Conservation (phyloP, 139 green algal species). For the Volvox reticuliferus region DNA sequence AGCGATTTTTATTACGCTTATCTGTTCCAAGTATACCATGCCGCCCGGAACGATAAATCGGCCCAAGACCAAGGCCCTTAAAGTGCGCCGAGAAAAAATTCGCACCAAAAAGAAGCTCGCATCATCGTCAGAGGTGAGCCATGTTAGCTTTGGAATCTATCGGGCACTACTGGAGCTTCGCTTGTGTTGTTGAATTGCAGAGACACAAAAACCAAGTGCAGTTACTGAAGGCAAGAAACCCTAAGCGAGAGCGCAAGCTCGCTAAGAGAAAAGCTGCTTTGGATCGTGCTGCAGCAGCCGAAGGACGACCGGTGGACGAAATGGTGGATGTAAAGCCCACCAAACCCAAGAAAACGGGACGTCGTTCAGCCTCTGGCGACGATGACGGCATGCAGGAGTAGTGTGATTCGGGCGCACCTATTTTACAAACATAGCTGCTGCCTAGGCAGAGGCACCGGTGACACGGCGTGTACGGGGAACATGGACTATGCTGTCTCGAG, state of each 20-base stretch:
- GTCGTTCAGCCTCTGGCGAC: not conserved
- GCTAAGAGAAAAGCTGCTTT: slow-evolving; percentile 24
- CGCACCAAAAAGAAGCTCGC: slow-evolving; percentile 49
- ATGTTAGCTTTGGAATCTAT: not conserved
- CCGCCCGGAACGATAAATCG: slow-evolving; percentile 32
- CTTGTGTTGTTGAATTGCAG: not conserved
- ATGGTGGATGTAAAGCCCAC: slow-evolving; percentile 7
- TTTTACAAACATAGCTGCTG: too few relatives aligned
- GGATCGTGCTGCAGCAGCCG: not conserved
- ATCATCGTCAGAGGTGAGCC: slow-evolving; percentile 36
- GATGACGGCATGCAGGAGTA: slow-evolving; percentile 35
- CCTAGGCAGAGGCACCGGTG: too few relatives aligned
- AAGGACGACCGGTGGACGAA: not conserved
- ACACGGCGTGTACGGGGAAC: too few relatives aligned
- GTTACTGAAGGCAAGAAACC: slow-evolving; percentile 3
- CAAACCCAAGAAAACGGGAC: not conserved
- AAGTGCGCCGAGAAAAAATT: slow-evolving; percentile 48
- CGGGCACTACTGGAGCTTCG: not conserved
- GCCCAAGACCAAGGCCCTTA: slow-evolving; percentile 25
- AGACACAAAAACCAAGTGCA: slow-evolving; percentile 35
- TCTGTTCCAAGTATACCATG: not conserved
- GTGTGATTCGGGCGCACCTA: too few relatives aligned
- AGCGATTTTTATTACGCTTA: too few relatives aligned
- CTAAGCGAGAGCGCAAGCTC: slow-evolving; percentile 31
- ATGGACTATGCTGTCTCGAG: too few relatives aligned